Conservation (phyloP, 1,139 yeast genomes). For the Hansenula sp. region DNA sequence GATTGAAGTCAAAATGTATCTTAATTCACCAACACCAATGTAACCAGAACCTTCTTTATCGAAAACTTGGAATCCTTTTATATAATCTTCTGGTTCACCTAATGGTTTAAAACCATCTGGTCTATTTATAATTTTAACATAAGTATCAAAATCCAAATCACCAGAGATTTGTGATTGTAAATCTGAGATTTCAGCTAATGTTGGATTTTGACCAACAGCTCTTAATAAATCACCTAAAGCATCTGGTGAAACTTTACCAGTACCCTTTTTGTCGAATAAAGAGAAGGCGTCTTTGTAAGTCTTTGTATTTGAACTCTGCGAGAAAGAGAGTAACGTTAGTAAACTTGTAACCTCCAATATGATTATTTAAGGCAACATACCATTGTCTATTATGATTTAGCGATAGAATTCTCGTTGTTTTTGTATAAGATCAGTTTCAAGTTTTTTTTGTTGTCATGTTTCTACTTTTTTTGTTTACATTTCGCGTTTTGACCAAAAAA, state of each 20-base stretch:
- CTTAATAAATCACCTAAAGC: conserved; percentile 90
- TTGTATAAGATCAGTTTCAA: background rate
- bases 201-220: conserved; percentile 98
- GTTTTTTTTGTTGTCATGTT: conserved; percentile 1
- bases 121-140: conserved; percentile 73
- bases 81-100: conserved; percentile 95
- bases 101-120: conserved; percentile 88
- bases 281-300: conserved; percentile 97
- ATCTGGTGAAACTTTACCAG: conserved; percentile 85
- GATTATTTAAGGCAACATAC: background rate
- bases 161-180: conserved; percentile 46
- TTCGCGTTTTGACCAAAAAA: conserved; percentile 1
- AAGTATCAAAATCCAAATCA: conserved; percentile 66
- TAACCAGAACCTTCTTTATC: conserved; percentile 95
- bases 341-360: too few relatives aligned
- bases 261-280: conserved; percentile 92
- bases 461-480: conserved; percentile 1
- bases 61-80: conserved; percentile 96
- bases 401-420: too few relatives aligned
- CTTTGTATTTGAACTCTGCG: conserved; percentile 33
- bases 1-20: conserved; percentile 87
- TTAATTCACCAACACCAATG: conserved; percentile 94
- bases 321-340: background rate
- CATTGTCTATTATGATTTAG: background rate
- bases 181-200: conserved; percentile 80